Conservation (phyloP, 1,284 basidiomycete species). For the Naganishia cerealis region DNA sequence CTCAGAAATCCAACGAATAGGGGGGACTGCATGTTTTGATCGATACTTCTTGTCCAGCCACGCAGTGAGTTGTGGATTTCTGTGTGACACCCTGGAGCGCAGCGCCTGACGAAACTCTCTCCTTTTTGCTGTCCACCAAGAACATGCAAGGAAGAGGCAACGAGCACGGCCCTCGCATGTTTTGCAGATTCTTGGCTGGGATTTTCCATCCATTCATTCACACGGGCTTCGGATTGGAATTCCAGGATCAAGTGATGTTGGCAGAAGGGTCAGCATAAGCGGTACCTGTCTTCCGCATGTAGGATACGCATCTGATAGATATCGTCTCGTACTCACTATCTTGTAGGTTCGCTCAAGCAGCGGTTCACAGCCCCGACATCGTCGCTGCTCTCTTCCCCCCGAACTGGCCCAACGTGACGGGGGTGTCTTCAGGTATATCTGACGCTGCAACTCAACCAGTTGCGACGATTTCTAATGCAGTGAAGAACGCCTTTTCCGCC, state of each 20-base stretch:
- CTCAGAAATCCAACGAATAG: constrained; percentile 56
- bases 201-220: constrained; percentile 63
- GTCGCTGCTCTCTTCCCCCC: constrained; percentile 34
- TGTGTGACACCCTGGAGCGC: neutral
- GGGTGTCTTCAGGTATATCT: neutral
- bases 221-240: constrained; percentile 66
- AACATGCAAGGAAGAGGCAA: constrained; percentile 53
- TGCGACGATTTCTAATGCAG: neutral
- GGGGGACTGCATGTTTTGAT: constrained; percentile 58
- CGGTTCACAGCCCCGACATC: constrained; percentile 54
- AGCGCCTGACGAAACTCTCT: neutral
- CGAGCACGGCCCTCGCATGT: constrained; percentile 59
- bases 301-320: neutral
- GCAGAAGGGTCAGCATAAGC: constrained; percentile 57
- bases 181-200: constrained; percentile 62
- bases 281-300: neutral
- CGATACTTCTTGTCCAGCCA: constrained; percentile 61
- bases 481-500: neutral
- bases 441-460: neutral
- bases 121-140: neutral
- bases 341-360: constrained; percentile 58
- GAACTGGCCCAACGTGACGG: constrained; percentile 36
- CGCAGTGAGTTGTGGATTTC: constrained; percentile 36
- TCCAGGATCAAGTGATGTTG: constrained; percentile 60
- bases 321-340: constrained; percentile 38